These are phyloP conservation scores for Dryas drummondii DNA, from an alignment of 306 rosid genomes.

Conservation along the genomic window DNA sequence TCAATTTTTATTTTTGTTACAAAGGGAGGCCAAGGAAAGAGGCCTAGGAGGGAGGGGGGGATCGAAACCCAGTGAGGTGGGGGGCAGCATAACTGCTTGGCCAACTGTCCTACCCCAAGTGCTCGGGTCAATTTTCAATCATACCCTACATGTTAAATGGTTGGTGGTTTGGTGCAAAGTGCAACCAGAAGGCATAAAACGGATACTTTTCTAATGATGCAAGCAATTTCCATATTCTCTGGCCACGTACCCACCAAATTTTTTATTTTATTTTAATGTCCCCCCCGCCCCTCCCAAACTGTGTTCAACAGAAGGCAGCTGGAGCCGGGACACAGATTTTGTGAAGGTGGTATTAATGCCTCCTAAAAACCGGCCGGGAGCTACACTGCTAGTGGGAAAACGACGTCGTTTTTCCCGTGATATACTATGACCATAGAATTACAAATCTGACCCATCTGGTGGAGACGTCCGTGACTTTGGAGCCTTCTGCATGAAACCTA, in stretches of 20 bases:
- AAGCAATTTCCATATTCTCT: neutral
- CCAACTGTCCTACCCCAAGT: no score
- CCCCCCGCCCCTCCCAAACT: neutral
- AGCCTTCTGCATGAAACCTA: conserved; percentile 2
- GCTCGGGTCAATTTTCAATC: neutral
- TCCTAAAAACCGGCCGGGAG: neutral
- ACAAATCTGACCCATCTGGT: neutral
- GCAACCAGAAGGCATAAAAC: neutral
- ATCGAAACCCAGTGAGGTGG: no score
- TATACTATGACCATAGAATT: neutral
- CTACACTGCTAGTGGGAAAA: neutral
- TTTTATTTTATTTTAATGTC: neutral
- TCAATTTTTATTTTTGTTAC: no score
- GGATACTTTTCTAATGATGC: no score
- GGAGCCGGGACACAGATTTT: neutral
- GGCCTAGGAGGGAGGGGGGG: no score
- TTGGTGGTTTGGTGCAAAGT: neutral
- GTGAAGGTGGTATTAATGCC: neutral
- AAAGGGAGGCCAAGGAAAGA: no score
- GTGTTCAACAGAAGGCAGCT: neutral
- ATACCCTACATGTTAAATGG: neutral
- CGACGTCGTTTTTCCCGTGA: neutral
- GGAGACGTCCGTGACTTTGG: neutral
- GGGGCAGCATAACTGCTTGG: no score
- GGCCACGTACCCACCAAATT: neutral